A percentile compares a stretch with the other conserved stretches of the same genome.
Evolutionary conservation across 2,329 filamentous ascomycete genomes (phyloP).

Genomic region (Neofusicoccum sp.): DNA sequence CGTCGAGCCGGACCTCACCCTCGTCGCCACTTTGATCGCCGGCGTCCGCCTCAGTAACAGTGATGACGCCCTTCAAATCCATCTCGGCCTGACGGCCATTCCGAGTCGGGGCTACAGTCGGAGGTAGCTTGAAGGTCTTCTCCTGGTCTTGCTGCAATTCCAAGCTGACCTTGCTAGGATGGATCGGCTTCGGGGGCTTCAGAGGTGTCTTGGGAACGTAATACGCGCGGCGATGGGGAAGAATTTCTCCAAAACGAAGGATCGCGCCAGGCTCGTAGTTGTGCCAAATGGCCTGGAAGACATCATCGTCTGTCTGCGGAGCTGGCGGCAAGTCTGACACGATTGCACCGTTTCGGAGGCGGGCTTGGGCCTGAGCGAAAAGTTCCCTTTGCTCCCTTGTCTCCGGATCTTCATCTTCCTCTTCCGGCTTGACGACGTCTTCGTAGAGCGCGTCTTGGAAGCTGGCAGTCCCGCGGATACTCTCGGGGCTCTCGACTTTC

Average conservation of each 20-base stretch:
- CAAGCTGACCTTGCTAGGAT: constrained; percentile 83
- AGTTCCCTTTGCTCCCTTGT: constrained; percentile 34
- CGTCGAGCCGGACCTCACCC: constrained; percentile 50
- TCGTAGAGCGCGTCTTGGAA: neutral
- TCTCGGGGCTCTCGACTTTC: constrained; percentile 14
- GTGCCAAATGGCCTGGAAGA: constrained; percentile 78
- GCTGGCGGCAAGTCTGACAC: constrained; percentile 60
- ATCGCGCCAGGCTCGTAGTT: constrained; percentile 72
- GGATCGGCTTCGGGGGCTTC: constrained; percentile 77
- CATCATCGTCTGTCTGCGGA: constrained; percentile 69
- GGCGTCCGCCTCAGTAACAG: constrained; percentile 41
- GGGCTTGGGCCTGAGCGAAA: constrained; percentile 35
- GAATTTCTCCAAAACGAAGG: constrained; percentile 76
- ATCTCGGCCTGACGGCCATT: constrained; percentile 48
- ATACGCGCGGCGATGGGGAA: constrained; percentile 75
- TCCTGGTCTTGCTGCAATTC: constrained; percentile 86
- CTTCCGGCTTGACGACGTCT: constrained; percentile 22
- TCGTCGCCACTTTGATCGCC: constrained; percentile 44
- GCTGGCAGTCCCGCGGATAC: neutral
- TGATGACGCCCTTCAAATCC: constrained; percentile 57
- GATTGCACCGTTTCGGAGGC: constrained; percentile 35
- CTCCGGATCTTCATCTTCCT: constrained; percentile 34
- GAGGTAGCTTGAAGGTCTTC: constrained; percentile 72
- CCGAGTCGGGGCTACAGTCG: constrained; percentile 53
- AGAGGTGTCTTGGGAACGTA: constrained; percentile 75